These are phyloP conservation scores for Lachancea fermentati DNA, from an alignment of 805 yeast species.

Conservation along the genomic window DNA sequence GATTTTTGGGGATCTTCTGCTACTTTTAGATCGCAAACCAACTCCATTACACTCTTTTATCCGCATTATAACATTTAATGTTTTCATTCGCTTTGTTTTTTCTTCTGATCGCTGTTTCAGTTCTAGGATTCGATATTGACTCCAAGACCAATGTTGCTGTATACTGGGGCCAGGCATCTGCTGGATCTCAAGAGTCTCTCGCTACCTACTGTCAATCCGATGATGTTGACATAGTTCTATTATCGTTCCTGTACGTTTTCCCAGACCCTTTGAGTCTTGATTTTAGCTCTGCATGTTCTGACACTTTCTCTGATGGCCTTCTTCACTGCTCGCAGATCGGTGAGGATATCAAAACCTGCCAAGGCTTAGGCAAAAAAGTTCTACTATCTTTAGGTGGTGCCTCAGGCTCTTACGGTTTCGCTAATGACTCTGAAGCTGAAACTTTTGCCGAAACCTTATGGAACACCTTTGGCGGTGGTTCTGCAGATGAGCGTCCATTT, in stretches of 20 bases:
- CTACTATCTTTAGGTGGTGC: constrained; percentile 75
- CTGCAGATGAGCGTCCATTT: constrained; percentile 57
- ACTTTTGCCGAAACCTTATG: constrained; percentile 55
- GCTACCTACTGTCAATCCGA: constrained; percentile 60
- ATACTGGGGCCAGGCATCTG: constrained; percentile 88
- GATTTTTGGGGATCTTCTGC: neutral
- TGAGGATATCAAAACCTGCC: constrained; percentile 69
- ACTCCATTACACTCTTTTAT: neutral
- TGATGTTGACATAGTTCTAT: constrained; percentile 62
- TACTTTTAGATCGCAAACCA: neutral
- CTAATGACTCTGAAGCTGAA: constrained; percentile 71
- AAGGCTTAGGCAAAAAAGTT: constrained; percentile 69
- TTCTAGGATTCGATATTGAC: constrained; percentile 30
- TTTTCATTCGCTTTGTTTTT: neutral
- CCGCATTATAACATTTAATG: neutral
- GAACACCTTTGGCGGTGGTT: constrained; percentile 59
- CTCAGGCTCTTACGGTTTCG: constrained; percentile 77
- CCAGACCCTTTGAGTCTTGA: constrained; percentile 46
- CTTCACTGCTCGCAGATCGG: constrained; percentile 52
- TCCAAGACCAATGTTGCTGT: constrained; percentile 60
- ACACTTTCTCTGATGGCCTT: constrained; percentile 35
- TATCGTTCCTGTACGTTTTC: constrained; percentile 66
- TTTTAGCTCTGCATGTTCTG: constrained; percentile 50
- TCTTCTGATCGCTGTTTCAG: constrained; percentile 4
- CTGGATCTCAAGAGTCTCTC: constrained; percentile 45